phyloP scores from a whole-genome alignment of 1,139 yeast genomes.

The Blastobotrys petasosporus region DNA sequence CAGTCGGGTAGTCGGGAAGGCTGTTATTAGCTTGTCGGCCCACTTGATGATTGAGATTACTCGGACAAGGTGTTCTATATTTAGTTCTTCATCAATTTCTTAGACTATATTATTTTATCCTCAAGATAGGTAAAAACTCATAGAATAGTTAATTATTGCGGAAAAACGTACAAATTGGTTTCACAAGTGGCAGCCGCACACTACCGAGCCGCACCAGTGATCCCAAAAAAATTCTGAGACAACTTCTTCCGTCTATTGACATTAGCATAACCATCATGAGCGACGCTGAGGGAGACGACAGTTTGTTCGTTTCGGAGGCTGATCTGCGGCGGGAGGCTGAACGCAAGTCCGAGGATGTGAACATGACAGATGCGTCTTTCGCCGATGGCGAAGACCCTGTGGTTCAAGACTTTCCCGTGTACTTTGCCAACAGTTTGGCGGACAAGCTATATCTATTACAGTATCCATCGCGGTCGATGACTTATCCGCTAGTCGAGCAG shows the following conservation, averaged over 20 bases:
- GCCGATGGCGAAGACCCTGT: constrained; percentile 59
- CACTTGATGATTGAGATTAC: too few relatives aligned
- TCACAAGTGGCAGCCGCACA: constrained; percentile 1
- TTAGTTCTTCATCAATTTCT: too few relatives aligned
- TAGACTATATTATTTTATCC: too few relatives aligned
- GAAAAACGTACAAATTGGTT: too few relatives aligned
- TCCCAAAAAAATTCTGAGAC: constrained; percentile 1
- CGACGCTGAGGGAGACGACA: constrained; percentile 14
- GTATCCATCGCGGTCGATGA: constrained; percentile 63
- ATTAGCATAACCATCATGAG: constrained; percentile 1
- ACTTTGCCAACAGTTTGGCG: constrained; percentile 34
- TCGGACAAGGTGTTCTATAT: too few relatives aligned
- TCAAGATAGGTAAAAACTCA: too few relatives aligned
- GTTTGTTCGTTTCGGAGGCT: constrained; percentile 14
- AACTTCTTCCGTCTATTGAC: not conserved
- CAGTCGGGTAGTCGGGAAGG: too few relatives aligned
- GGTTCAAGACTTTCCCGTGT: constrained; percentile 67
- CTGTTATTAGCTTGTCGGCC: too few relatives aligned
- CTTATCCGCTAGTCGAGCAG: constrained; percentile 41
- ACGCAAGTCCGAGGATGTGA: constrained; percentile 3
- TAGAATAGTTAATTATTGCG: too few relatives aligned
- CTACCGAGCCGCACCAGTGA: not conserved
- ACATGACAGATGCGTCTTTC: constrained; percentile 3
- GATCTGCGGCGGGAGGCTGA: constrained; percentile 11
- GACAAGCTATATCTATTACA: constrained; percentile 48